Percentiles rank a stretch among this genome's conserved stretches.
These are phyloP conservation scores for Pseudogymnoascus sp. DNA, from an alignment of 2,329 filamentous ascomycete genomes.

Conservation along the genomic window DNA sequence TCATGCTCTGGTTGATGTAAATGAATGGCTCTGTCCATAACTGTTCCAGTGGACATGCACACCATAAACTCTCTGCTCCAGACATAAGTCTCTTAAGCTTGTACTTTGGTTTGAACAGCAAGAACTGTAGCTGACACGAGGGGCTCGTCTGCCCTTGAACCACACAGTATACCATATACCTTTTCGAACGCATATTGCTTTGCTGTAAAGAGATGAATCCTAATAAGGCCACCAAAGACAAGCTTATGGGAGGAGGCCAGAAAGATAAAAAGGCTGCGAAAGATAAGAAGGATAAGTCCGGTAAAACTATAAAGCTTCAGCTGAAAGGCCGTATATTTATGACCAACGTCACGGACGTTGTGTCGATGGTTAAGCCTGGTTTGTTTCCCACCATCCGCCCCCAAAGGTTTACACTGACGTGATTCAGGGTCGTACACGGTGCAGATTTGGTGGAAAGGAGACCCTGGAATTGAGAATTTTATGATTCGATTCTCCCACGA, in stretches of 20 bases:
- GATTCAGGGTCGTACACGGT: conserved; percentile 76
- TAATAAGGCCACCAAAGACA: conserved; percentile 67
- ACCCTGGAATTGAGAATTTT: conserved; percentile 92
- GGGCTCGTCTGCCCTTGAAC: conserved; percentile 17
- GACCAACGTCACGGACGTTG: conserved; percentile 95
- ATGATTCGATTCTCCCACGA: conserved; percentile 89
- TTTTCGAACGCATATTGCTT: conserved; percentile 89
- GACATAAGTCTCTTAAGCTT: background rate
- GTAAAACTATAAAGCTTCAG: conserved; percentile 73
- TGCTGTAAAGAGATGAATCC: conserved; percentile 93
- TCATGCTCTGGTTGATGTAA: background rate
- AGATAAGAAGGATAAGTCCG: conserved; percentile 55
- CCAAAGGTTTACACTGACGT: conserved; percentile 23
- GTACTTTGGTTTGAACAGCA: conserved; percentile 5
- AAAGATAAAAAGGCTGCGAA: conserved; percentile 78
- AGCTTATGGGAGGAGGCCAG: conserved; percentile 48
- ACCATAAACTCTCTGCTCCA: background rate
- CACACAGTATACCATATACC: conserved; percentile 84
- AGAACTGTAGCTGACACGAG: conserved; percentile 18
- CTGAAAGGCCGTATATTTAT: conserved; percentile 97
- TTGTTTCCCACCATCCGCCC: conserved; percentile 22
- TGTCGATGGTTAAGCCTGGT: conserved; percentile 83
- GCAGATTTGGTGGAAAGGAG: conserved; percentile 98
- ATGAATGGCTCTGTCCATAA: background rate
- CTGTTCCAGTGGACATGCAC: background rate